Evolutionary conservation across 768 basidiomycete species (phyloP).

Genomic region (Mycena epipterygia): DNA sequence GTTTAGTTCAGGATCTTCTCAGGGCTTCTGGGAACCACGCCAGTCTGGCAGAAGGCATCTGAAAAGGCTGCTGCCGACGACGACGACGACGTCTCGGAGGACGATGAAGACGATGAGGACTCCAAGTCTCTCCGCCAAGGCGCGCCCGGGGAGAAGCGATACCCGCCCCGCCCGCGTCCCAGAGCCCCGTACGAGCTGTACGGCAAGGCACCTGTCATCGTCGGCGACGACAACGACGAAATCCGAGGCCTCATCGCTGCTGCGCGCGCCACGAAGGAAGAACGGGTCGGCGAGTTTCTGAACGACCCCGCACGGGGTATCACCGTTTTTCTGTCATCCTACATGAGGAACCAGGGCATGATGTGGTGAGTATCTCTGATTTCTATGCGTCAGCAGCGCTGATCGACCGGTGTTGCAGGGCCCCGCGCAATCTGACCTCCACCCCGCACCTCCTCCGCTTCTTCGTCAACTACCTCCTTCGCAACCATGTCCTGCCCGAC

Average conservation of each 20-base stretch:
- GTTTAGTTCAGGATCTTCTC: constrained; percentile 72
- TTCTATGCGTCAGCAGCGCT: not conserved
- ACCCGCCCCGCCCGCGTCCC: constrained; percentile 44
- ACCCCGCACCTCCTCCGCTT: constrained; percentile 60
- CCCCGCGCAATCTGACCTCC: constrained; percentile 55
- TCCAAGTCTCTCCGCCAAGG: constrained; percentile 11
- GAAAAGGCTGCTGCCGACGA: constrained; percentile 48
- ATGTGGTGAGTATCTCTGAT: constrained; percentile 63
- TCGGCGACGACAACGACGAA: constrained; percentile 27
- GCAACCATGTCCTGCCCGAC: constrained; percentile 57
- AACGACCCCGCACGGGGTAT: constrained; percentile 69
- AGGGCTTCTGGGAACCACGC: constrained; percentile 67
- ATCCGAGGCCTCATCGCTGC: not conserved
- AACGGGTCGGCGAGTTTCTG: constrained; percentile 67
- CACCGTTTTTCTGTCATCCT: constrained; percentile 78
- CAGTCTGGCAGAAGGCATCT: constrained; percentile 56
- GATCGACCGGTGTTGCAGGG: constrained; percentile 46
- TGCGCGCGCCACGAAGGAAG: constrained; percentile 50
- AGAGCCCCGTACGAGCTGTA: constrained; percentile 57
- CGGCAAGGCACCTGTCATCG: constrained; percentile 42
- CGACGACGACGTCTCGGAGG: constrained; percentile 38
- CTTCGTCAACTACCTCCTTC: constrained; percentile 61
- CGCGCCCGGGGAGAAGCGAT: constrained; percentile 33
- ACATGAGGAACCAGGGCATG: constrained; percentile 75
- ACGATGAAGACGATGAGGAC: constrained; percentile 49